A percentile compares a stretch with the other conserved stretches of the same genome.
Conservation (phyloP, 257 asterid genomes). For the Jacaranda copaia region DNA sequence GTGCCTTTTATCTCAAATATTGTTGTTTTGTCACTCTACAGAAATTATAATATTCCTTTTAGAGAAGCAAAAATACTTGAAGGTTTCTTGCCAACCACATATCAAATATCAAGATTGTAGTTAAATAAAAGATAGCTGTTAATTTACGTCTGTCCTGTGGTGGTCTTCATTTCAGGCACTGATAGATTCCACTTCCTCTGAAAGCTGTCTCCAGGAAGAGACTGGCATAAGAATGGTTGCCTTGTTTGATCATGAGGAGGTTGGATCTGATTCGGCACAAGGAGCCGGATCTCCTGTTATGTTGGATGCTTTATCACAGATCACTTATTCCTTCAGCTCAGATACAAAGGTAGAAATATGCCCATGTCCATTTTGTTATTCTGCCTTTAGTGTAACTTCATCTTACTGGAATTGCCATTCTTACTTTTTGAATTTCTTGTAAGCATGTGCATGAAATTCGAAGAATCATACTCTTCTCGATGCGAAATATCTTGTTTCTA, state of each 20-base stretch:
- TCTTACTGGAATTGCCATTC: background rate
- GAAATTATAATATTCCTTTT: constrained; percentile 5
- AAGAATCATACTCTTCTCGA: background rate
- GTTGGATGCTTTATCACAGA: constrained; percentile 87
- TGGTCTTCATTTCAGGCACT: constrained; percentile 71
- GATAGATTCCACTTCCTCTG: constrained; percentile 79
- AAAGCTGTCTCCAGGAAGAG: constrained; percentile 77
- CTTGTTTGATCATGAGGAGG: constrained; percentile 97
- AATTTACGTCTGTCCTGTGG: constrained; percentile 19
- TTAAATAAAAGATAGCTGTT: background rate
- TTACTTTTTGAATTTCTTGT: background rate
- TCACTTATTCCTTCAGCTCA: constrained; percentile 75
- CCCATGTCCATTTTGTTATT: background rate
- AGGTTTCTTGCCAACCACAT: constrained; percentile 15
- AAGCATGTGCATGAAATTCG: background rate
- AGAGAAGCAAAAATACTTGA: constrained; percentile 5
- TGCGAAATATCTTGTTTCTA: background rate
- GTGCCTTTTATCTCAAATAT: background rate
- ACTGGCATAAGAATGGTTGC: constrained; percentile 90
- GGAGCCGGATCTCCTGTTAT: constrained; percentile 98
- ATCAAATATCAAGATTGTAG: background rate
- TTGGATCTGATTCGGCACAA: constrained; percentile 95
- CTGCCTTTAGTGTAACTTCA: background rate
- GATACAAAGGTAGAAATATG: constrained; percentile 65
- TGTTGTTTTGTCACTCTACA: background rate